Percentiles rank a stretch among this genome's conserved stretches.
phyloP scores from a whole-genome alignment of 768 basidiomycete genomes.

The Artomyces pyxidatus region DNA sequence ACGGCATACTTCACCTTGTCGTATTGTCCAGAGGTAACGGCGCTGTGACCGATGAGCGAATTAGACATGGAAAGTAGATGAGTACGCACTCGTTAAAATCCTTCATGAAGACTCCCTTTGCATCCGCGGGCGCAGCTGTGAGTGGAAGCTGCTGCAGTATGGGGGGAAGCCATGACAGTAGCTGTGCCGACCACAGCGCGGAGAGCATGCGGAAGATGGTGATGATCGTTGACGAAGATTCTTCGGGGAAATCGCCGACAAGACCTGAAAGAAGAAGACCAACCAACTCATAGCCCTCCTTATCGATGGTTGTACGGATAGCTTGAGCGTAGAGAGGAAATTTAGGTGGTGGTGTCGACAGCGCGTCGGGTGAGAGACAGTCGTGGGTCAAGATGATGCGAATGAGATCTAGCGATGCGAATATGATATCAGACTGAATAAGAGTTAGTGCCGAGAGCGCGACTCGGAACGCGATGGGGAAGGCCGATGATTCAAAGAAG shows the following conservation, averaged over 20 bases:
- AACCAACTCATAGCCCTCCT: constrained; percentile 67
- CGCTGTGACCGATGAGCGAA: constrained; percentile 33
- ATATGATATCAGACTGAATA: constrained; percentile 74
- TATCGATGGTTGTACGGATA: constrained; percentile 53
- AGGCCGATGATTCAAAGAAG: constrained; percentile 69
- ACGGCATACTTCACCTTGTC: constrained; percentile 83
- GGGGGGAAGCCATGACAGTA: constrained; percentile 65
- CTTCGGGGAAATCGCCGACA: constrained; percentile 84
- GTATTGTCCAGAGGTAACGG: constrained; percentile 52
- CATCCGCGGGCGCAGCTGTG: constrained; percentile 48
- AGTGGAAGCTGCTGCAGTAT: constrained; percentile 66
- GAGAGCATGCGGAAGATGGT: constrained; percentile 69
- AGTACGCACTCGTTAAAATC: constrained; percentile 66
- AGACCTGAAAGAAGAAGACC: constrained; percentile 68
- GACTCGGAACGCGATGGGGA: constrained; percentile 71
- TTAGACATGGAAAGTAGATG: constrained; percentile 2
- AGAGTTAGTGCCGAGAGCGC: constrained; percentile 74
- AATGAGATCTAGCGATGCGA: constrained; percentile 77
- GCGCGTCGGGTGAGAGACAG: constrained; percentile 38
- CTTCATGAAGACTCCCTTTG: constrained; percentile 63
- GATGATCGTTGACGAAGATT: constrained; percentile 63
- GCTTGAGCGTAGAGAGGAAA: constrained; percentile 52
- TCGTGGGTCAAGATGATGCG: constrained; percentile 71
- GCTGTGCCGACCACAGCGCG: constrained; percentile 55
- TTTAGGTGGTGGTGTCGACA: constrained; percentile 45